A percentile compares a stretch with the other conserved stretches of the same genome.
phyloP scores from a whole-genome alignment of 2,329 filamentous ascomycete species.

The Aspergillus ibericus region DNA sequence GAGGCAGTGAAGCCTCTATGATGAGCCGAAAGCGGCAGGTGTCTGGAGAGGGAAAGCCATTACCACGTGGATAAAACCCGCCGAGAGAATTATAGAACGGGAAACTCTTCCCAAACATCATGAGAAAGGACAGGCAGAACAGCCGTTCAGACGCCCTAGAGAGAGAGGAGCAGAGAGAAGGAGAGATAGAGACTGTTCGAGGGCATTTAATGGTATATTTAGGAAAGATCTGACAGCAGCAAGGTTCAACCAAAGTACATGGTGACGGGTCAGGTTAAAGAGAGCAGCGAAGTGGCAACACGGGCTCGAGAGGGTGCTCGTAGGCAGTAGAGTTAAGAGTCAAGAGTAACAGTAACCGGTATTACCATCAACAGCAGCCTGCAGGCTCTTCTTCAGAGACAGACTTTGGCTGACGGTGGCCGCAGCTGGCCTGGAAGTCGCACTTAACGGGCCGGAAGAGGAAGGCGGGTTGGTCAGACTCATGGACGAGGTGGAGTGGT shows the following conservation, averaged over 20 bases:
- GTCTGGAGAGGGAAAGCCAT: slow-evolving; percentile 26
- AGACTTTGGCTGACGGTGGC: slow-evolving; percentile 33
- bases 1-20: not conserved
- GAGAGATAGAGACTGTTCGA: not conserved
- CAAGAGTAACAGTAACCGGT: slow-evolving; percentile 18
- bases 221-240: not conserved
- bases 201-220: not conserved
- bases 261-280: slow-evolving; percentile 6
- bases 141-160: slow-evolving; percentile 6
- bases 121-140: slow-evolving; percentile 21
- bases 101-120: slow-evolving; percentile 44
- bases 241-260: slow-evolving; percentile 14
- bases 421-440: slow-evolving; percentile 36
- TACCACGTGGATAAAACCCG: slow-evolving; percentile 45
- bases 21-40: not conserved
- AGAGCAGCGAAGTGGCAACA: slow-evolving; percentile 10
- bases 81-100: slow-evolving; percentile 38
- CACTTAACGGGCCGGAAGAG: slow-evolving; percentile 41
- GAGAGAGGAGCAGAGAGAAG: slow-evolving; percentile 8
- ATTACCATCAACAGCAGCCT: slow-evolving; percentile 50
- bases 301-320: slow-evolving; percentile 14
- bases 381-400: slow-evolving; percentile 44
- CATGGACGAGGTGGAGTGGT: slow-evolving; percentile 26
- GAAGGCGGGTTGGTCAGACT: slow-evolving; percentile 46
- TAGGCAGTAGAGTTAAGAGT: slow-evolving; percentile 10